These are phyloP conservation scores for Achaetomium macrosporum DNA, from an alignment of 2,329 filamentous ascomycete genomes.

Conservation along the genomic window DNA sequence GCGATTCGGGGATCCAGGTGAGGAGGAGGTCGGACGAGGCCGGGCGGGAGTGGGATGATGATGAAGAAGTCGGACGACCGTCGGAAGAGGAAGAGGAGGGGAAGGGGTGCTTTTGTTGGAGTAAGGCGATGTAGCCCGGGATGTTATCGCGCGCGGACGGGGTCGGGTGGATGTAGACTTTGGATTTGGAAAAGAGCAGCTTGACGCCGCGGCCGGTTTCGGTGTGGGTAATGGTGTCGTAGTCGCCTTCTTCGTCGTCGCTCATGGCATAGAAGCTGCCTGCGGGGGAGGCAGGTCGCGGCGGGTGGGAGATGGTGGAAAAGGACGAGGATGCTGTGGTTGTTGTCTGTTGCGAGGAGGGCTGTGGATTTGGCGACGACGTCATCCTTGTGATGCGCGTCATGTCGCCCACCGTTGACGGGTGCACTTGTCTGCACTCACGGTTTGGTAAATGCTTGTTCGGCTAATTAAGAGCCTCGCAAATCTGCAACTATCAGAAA, in stretches of 20 bases:
- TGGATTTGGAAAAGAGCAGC: conserved; percentile 92
- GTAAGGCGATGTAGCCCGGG: conserved; percentile 81
- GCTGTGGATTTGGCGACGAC: conserved; percentile 13
- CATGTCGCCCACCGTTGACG: conserved; percentile 10
- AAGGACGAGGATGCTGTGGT: conserved; percentile 29
- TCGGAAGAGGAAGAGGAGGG: conserved; percentile 39
- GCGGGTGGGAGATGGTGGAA: conserved; percentile 23
- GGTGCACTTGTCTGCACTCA: not conserved
- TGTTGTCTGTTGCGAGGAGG: not conserved
- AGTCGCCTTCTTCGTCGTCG: conserved; percentile 92
- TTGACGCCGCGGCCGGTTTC: conserved; percentile 80
- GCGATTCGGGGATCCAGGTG: conserved; percentile 87
- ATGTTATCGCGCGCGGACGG: conserved; percentile 95
- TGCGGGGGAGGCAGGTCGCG: conserved; percentile 60
- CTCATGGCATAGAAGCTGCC: conserved; percentile 93
- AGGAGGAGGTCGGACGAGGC: conserved; percentile 71
- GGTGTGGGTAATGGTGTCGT: conserved; percentile 84
- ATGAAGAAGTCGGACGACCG: conserved; percentile 35
- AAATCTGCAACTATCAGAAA: not conserved
- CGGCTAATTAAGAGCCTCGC: too few species aligned
- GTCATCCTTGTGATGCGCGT: conserved; percentile 22
- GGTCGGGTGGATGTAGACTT: conserved; percentile 95
- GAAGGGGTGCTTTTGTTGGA: conserved; percentile 71
- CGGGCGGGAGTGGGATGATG: conserved; percentile 33
- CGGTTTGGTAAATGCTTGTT: not conserved